Evolutionary conservation across 2,329 filamentous ascomycete species (phyloP).

Genomic region (Orbilia oligospora): DNA sequence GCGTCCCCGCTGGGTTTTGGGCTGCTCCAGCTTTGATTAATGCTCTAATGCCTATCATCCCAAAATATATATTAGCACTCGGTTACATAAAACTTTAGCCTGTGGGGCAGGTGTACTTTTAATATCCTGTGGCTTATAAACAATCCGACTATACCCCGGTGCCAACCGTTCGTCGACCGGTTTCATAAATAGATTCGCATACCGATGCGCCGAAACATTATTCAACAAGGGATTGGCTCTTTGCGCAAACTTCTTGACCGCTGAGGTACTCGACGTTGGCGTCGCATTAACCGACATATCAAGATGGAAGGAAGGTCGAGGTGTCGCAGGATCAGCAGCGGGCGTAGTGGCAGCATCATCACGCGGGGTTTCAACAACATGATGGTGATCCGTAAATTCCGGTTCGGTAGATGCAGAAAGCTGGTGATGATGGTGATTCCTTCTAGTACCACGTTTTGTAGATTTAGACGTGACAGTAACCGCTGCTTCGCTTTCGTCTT

Average conservation of each 20-base stretch:
- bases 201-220: conserved; percentile 81
- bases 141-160: conserved; percentile 80
- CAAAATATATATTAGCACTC: neutral
- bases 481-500: conserved; percentile 8
- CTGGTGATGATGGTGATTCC: conserved; percentile 21
- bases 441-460: conserved; percentile 7
- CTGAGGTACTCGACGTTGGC: conserved; percentile 22
- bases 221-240: conserved; percentile 73
- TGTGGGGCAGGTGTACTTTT: conserved; percentile 69
- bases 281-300: conserved; percentile 51
- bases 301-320: conserved; percentile 49
- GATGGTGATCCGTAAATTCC: conserved; percentile 12
- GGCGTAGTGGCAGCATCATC: conserved; percentile 28
- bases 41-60: conserved; percentile 74
- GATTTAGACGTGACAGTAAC: neutral
- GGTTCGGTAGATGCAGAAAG: conserved; percentile 42
- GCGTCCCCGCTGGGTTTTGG: conserved; percentile 71
- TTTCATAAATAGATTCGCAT: conserved; percentile 84
- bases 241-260: conserved; percentile 64
- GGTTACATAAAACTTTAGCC: neutral
- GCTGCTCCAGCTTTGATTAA: conserved; percentile 78
- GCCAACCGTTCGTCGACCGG: conserved; percentile 81
- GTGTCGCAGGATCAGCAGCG: conserved; percentile 42
- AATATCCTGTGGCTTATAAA: conserved; percentile 81
- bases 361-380: conserved; percentile 34